Evolutionary conservation across 2,329 filamentous ascomycete species (phyloP), one percentile per base, ranked within the genome.

Genomic region (Pestalotiopsis sp.): DNA sequence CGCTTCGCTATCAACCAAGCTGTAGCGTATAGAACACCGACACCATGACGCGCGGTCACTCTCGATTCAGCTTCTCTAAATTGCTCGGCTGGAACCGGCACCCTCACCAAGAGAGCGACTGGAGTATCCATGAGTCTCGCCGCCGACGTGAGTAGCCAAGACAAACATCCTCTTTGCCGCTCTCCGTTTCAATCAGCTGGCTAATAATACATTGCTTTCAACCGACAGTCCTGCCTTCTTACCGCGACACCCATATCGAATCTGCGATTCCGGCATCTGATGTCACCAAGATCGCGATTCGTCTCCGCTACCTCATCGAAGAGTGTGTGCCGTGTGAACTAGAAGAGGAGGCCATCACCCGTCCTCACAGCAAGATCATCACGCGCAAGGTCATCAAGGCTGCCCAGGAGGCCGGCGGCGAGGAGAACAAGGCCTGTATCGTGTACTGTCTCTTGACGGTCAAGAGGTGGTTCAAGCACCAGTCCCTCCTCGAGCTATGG

Each of bases 281-380:
- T 74, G 94, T 98, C 70, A 98, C 95, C 69, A 94, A 94, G 77
- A 86, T 97, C 67, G 95, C 94, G 30, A 87, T 99, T 17, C 93
- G 94, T 67, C 85, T 99, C 71, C 97, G 95, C 74, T 94, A 97
- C 77, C 89, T 97, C 73, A 90, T 99, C 74, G 94, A 97, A 80
- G 88, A 94, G 77, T 91, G 94, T 66, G 88, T 99, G 30, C 93
- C 95, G 1, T 98, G 93, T 82, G 96, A 99, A 79, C 85, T 99
- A 52, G 91, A 96, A 68, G 89, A 93, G 76, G 85, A 85, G 4
- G 83, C 88, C 67, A 85, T 99, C 76, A 96, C 92, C 3, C 86
- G 86, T 64, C 89, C 95, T 2, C 94, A 98, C 80, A 97, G 93
- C 79, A 88, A 89, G 59, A 85, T 99, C 78, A 94, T 99, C 77